Evolutionary conservation across 352 stramenopile genomes (phyloP), one percentile per base, ranked within the genome.

Genomic region (Globisporangium megalacanthum): DNA sequence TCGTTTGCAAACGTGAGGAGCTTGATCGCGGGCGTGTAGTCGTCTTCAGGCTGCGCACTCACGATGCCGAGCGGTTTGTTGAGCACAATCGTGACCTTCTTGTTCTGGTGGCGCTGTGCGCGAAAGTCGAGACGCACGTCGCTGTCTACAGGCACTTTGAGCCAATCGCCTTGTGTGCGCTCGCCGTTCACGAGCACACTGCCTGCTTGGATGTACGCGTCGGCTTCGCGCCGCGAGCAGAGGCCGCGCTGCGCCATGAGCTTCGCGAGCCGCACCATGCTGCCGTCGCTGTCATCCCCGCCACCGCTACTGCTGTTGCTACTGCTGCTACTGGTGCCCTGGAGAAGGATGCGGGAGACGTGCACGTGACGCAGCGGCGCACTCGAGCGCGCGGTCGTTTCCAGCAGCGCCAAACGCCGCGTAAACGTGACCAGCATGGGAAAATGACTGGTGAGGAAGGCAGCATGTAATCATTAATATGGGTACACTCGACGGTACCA

Each of bases 61-160:
- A 94, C 82, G 56, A 68, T 76, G n/a, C 83, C 83, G 56, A 94
- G 65, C 4, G 82, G 84, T 51, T 94, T 94, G 67, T 94, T 94
- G 46, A 94, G 65, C 48, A 94, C 58, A 39, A 94, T 59, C 37
- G 84, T 90, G 22, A 91, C 77, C 61, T 92, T 94, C 50, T 85
- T 81, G 49, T 70, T 68, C 61, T 91, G 75, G 56, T 91, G 80
- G 52, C 74, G 72, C 60, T 88, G 73, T n/a, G 82, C 84, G 54
- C 70, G 69, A 41, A 75, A 79, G 47, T 80, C 74, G 41, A 94
- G 74, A 29, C 59, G 56, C 33, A 94, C 79, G 25, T 83, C 70
- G 47, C 70, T 79, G 42, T 89, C 72, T 9, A 52, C 52, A 14
- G 76, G 64, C 33, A 94, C 80, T 41, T 89, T 91, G 22, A 85